Evolutionary conservation across 176 grass and related monocot species (phyloP), one percentile per base, ranked within the genome.

Genomic region (Guadua angustifolia): DNA sequence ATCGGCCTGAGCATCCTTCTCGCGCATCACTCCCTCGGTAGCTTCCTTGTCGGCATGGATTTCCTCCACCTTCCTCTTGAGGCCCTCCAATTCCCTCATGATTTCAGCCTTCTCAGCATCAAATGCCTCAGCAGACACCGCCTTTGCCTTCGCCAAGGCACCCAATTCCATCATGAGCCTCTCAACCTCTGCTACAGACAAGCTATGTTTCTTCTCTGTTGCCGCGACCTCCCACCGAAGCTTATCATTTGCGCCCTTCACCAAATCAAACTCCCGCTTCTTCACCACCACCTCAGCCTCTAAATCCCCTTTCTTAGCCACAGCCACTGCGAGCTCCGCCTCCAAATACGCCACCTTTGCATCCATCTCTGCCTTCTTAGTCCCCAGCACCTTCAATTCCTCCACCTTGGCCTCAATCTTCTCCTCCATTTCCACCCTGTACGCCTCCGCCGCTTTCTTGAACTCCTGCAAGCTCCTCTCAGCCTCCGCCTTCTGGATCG

Each of bases 41-140:
- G 74, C 33, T 68, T 58, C 87, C 85, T 90, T 94, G 64, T 81
- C 85, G 21, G 71, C 69, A 46, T 83, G 84, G 61, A 77, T 25
- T 79, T 84, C 70, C 52, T 81, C 49, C 79, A 90, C 18, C 69
- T 12, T 71, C 21, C 7, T 32, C 82, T 79, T 86, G 43, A 86
- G 42, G 4, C 1, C 7, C 53, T 57, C 82, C 70, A 86, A 16
- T 66, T 88, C 66, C 6, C 46, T 55, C 5, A 51, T 0, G 42
- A 82, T 50, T 1, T 49, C 25, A 21, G 60, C 26, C 75, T 90
- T 92, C 22, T 86, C 84, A 26, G 49, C 43, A 46, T 90, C 36
- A 42, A 90, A 88, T 38, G 29, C 19, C 51, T 80, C 66, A 40
- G 73, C 70, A 55, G 81, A 68, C 14, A 16, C 74, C 69, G 73